Evolutionary conservation across 78 protist species (phyloP).

Genomic region (Acrasis kona): DNA sequence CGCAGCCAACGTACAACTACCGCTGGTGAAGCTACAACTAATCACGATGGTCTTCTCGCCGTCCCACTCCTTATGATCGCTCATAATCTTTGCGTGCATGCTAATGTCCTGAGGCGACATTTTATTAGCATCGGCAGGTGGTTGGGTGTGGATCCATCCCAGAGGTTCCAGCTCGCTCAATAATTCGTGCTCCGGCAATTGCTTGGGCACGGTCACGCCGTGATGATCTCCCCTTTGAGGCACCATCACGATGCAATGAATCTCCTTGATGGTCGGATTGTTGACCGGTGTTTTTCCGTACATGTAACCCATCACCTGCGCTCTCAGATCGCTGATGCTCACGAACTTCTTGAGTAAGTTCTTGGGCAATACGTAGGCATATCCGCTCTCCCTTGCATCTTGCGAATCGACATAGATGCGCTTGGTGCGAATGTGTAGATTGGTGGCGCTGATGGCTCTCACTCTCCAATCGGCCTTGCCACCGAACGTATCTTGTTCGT

Average conservation of each 20-base stretch:
- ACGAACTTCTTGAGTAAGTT: slow-evolving; percentile 91
- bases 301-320: slow-evolving; percentile 91
- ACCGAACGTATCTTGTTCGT: slow-evolving; percentile 80
- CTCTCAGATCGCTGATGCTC: slow-evolving; percentile 87
- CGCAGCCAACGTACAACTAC: slow-evolving; percentile 85
- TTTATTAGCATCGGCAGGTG: slow-evolving; percentile 87
- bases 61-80: slow-evolving; percentile 83
- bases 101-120: slow-evolving; percentile 89
- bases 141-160: slow-evolving; percentile 99
- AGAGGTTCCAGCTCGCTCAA: slow-evolving; percentile 93
- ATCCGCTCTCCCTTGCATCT: slow-evolving; percentile 75
- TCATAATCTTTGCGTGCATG: slow-evolving; percentile 71
- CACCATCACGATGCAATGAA: slow-evolving; percentile 90
- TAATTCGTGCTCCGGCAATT: slow-evolving; percentile 86
- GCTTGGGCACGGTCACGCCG: slow-evolving; percentile 73
- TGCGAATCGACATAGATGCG: slow-evolving; percentile 94
- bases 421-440: slow-evolving; percentile 92
- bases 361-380: slow-evolving; percentile 97
- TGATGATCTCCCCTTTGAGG: slow-evolving; percentile 98
- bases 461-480: slow-evolving; percentile 98
- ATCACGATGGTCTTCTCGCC: slow-evolving; percentile 71
- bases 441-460: slow-evolving; percentile 93
- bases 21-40: slow-evolving; percentile 75
- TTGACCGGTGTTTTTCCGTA: slow-evolving; percentile 94
- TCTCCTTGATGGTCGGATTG: slow-evolving; percentile 93